A percentile compares a stretch with the other conserved stretches of the same genome.
Conservation (phyloP, 768 basidiomycete species). For the Lactarius evosmus region DNA sequence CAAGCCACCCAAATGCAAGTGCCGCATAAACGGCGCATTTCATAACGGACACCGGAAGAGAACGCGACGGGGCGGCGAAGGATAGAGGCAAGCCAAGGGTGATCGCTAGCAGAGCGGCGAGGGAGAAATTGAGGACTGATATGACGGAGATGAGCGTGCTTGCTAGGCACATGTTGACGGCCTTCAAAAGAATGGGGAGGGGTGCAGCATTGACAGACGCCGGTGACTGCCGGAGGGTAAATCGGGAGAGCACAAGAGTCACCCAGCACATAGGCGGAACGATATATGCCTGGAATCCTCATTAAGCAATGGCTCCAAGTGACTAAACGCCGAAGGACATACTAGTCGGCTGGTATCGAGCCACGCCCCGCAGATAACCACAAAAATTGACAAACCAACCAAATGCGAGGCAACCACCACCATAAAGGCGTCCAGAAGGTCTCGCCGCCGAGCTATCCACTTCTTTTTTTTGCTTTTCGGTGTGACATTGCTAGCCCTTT, state of each 20-base stretch:
- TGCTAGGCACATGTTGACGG: constrained; percentile 75
- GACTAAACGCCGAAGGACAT: constrained; percentile 20
- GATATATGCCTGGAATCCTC: constrained; percentile 6
- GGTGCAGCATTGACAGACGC: constrained; percentile 34
- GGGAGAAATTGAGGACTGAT: constrained; percentile 89
- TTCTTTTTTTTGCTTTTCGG: constrained; percentile 19
- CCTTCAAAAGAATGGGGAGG: constrained; percentile 54
- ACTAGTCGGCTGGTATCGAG: constrained; percentile 46
- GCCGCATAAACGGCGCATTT: constrained; percentile 41
- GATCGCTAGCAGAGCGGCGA: constrained; percentile 69
- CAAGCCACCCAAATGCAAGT: constrained; percentile 59
- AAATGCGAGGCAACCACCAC: constrained; percentile 57
- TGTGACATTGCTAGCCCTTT: not conserved
- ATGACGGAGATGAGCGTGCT: constrained; percentile 84
- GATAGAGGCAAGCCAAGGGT: constrained; percentile 63
- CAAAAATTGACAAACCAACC: constrained; percentile 52
- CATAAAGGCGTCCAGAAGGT: constrained; percentile 50
- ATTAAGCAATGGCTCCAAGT: not conserved
- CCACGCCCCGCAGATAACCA: constrained; percentile 43
- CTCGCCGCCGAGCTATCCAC: constrained; percentile 51
- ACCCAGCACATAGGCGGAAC: constrained; percentile 3
- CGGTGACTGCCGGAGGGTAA: constrained; percentile 32
- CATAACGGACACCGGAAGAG: constrained; percentile 32
- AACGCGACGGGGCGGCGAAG: constrained; percentile 40
- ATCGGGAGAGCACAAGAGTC: constrained; percentile 37